Conservation (phyloP, 805 yeast genomes). For the Yarrowia sp. region DNA sequence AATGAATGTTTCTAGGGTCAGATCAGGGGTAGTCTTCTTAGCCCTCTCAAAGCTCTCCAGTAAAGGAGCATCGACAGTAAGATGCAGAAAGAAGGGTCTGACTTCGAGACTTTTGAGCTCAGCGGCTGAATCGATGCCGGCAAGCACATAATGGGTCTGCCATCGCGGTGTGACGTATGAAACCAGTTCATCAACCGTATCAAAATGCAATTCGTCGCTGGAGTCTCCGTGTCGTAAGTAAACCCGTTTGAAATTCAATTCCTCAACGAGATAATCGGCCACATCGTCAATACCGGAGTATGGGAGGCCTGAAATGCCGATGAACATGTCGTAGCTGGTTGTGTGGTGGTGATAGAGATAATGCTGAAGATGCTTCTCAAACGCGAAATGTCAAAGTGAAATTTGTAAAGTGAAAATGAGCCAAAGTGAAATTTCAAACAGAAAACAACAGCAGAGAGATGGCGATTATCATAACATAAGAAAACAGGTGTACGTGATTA, state of each 20-base stretch:
- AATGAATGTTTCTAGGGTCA: constrained; percentile 43
- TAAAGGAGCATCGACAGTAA: constrained; percentile 73
- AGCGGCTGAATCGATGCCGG: constrained; percentile 43
- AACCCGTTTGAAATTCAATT: constrained; percentile 51
- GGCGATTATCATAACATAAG: no score
- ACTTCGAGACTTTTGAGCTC: constrained; percentile 46
- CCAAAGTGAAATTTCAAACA: background rate
- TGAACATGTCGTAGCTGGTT: constrained; percentile 49
- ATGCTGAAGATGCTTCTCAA: background rate
- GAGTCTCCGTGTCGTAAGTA: constrained; percentile 32
- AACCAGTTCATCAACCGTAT: constrained; percentile 47
- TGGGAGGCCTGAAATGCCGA: constrained; percentile 70
- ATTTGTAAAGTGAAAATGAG: background rate
- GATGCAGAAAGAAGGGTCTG: constrained; percentile 80
- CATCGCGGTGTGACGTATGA: constrained; percentile 66
- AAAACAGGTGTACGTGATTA: no score
- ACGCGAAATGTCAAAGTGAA: background rate
- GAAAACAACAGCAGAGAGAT: background rate
- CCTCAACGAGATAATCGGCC: constrained; percentile 50
- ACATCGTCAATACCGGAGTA: constrained; percentile 68
- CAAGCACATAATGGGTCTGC: constrained; percentile 59
- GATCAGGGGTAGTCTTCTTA: background rate
- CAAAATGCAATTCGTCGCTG: constrained; percentile 40
- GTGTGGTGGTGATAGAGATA: background rate
- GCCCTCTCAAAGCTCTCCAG: constrained; percentile 43